Evolutionary conservation across 2,329 filamentous ascomycete species (phyloP), one percentile per base, ranked within the genome.

Genomic region (Curvularia sp.): DNA sequence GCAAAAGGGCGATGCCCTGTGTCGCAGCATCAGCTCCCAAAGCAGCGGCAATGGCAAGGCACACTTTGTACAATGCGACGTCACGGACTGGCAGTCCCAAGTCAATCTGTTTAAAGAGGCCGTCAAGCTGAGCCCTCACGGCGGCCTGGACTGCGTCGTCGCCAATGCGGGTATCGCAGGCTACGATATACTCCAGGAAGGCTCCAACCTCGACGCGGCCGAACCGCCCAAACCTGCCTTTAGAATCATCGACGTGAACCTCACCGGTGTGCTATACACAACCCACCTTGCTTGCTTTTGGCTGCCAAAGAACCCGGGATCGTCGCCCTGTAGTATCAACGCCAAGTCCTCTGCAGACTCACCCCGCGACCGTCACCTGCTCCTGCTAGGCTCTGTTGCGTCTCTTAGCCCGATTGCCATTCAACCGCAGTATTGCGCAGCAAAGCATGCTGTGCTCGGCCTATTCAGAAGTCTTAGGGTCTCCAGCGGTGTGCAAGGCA

Each of bases 381-480:
- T 91, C 15, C 78, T 91, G 21, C 75, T 90, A 45, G 86, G 87
- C 38, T 89, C 86, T 9, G 77, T 89, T 32, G 87, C 88, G 0
- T 85, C 84, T 10, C 65, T 83, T 5, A 62, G 62, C 0, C 78
- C 79, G 3, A 74, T 82, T 21, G 69, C 77, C 1, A 69, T 73
- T 1, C 77, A 79, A 49, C 73, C 78, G 6, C 81, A 86, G 55
- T 91, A 91, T 73, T 80, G 81, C 23, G 80, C 84, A 30, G 82
- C 85, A 43, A 91, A 91, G 72, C 88, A 91, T 74, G 88, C 82
- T 19, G 82, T 91, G 0, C 79, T 88, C 10, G 89, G 88, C 0
- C 77, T 90, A 32, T 90, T 88, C 73, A 82, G 88, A 42, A 80
- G 81, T 5, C 76, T 91, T 45, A 81, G 87, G 15, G 72, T 78